phyloP scores from a whole-genome alignment of 2,329 filamentous ascomycete genomes.

The Albifimbria verrucaria region DNA sequence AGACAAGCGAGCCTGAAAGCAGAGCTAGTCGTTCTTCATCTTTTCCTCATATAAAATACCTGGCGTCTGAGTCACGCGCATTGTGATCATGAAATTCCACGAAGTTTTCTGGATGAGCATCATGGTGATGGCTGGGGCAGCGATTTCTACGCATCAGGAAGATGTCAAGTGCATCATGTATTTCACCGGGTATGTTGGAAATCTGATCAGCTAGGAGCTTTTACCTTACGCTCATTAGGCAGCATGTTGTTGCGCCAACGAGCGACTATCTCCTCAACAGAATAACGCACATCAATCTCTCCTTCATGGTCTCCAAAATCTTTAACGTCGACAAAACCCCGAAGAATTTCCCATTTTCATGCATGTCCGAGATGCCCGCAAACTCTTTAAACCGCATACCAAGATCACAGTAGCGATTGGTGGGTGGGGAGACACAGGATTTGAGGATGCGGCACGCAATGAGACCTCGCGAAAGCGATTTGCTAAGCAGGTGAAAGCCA shows the following conservation, averaged over 20 bases:
- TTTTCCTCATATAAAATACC: no score
- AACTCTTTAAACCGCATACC: conserved; percentile 46
- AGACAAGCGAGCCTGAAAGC: no score
- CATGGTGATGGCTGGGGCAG: not conserved
- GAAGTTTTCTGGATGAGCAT: no score
- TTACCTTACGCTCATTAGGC: conserved; percentile 26
- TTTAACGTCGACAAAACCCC: conserved; percentile 44
- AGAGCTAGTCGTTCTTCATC: no score
- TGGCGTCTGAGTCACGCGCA: no score
- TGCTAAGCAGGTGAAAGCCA: conserved; percentile 59
- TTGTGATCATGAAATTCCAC: no score
- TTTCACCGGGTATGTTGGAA: conserved; percentile 39
- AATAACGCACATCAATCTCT: conserved; percentile 55
- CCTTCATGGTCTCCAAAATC: conserved; percentile 51
- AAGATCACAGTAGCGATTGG: conserved; percentile 70
- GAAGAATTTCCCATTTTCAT: conserved; percentile 50
- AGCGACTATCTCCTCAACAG: conserved; percentile 29
- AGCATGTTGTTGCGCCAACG: conserved; percentile 42
- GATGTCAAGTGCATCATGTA: conserved; percentile 36
- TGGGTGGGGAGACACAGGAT: conserved; percentile 72
- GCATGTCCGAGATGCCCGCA: conserved; percentile 43
- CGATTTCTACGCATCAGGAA: not conserved
- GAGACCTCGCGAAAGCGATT: conserved; percentile 52
- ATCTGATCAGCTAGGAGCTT: not conserved
- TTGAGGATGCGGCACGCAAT: conserved; percentile 52